phyloP scores from a whole-genome alignment of 2,329 filamentous ascomycete species.

The Chaetomiaceae sp. region DNA sequence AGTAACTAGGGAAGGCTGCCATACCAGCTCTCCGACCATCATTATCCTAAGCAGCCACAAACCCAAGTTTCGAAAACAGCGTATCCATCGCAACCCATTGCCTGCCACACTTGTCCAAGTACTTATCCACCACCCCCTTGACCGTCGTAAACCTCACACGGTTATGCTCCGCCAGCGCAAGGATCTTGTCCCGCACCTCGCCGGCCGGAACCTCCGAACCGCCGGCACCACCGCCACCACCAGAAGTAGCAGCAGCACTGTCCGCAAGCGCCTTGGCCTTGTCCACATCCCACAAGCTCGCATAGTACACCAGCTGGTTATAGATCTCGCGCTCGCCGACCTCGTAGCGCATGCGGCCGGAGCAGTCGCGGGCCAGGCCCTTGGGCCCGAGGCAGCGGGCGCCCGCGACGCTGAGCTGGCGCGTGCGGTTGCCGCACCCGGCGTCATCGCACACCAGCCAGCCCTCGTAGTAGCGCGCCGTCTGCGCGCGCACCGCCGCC shows the following conservation, averaged over 20 bases:
- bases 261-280: constrained; percentile 56
- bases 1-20: neutral
- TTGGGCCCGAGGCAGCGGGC: constrained; percentile 81
- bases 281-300: constrained; percentile 82
- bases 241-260: constrained; percentile 31
- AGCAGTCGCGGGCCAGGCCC: constrained; percentile 76
- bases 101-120: constrained; percentile 82
- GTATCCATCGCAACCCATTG: constrained; percentile 93
- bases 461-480: constrained; percentile 82
- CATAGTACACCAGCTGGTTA: constrained; percentile 88
- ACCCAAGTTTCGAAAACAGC: constrained; percentile 66
- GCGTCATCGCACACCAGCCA: constrained; percentile 89
- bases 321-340: constrained; percentile 85
- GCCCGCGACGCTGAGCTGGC: constrained; percentile 91
- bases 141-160: constrained; percentile 69
- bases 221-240: constrained; percentile 26
- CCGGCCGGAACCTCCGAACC: neutral
- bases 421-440: constrained; percentile 77
- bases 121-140: constrained; percentile 70
- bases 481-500: constrained; percentile 69
- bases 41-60: constrained; percentile 28
- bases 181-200: constrained; percentile 57
- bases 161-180: constrained; percentile 75
- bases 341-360: constrained; percentile 83
- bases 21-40: neutral